Evolutionary conservation across 805 yeast species (phyloP).

Genomic region (Teunomyces aglyptinius): DNA sequence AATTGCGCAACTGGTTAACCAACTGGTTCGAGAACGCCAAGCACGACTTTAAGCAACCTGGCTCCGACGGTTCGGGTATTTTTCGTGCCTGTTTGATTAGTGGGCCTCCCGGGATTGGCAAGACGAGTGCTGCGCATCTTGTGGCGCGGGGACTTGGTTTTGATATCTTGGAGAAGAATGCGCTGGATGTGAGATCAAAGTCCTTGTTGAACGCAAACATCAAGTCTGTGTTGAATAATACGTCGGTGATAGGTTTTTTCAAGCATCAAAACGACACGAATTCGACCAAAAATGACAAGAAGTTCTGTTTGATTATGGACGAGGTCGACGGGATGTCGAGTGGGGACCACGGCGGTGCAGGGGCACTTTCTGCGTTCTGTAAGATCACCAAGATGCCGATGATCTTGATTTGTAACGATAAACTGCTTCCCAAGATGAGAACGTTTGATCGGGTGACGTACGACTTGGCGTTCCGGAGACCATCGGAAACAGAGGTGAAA

Average conservation of each 20-base stretch:
- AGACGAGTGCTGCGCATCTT: conserved; percentile 78
- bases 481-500: conserved; percentile 76
- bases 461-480: conserved; percentile 85
- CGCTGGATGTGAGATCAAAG: conserved; percentile 89
- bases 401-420: conserved; percentile 91
- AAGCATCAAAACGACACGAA: conserved; percentile 28
- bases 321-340: conserved; percentile 99
- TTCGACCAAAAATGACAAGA: conserved; percentile 42
- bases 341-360: conserved; percentile 99
- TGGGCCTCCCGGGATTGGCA: conserved; percentile 88
- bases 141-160: conserved; percentile 68
- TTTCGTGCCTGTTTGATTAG: conserved; percentile 82
- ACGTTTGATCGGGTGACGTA: conserved; percentile 83
- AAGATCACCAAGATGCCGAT: conserved; percentile 84
- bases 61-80: conserved; percentile 62
- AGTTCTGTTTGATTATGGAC: conserved; percentile 89
- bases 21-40: conserved; percentile 67
- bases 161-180: conserved; percentile 75
- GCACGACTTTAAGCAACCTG: conserved; percentile 54
- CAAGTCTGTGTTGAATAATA: conserved; percentile 70
- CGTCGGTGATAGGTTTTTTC: conserved; percentile 80
- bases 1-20: conserved; percentile 69
- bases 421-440: conserved; percentile 90
- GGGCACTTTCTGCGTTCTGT: conserved; percentile 86
- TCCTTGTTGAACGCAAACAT: conserved; percentile 66